A percentile compares a stretch with the other conserved stretches of the same genome.
Evolutionary conservation across 805 yeast genomes (phyloP).

Genomic region (Candida xyloterini): DNA sequence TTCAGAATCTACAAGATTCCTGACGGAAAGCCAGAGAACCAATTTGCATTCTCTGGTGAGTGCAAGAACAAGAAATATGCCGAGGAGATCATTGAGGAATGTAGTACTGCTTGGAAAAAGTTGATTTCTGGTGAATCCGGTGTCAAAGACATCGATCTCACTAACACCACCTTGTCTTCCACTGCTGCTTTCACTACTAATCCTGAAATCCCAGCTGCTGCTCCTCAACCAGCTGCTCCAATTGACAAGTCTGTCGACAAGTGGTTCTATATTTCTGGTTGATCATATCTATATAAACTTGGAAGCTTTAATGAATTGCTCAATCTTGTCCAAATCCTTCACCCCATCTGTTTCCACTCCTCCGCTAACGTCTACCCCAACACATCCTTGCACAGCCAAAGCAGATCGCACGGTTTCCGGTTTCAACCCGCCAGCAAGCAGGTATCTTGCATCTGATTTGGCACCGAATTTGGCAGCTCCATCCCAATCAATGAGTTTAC

Average conservation of each 20-base stretch:
- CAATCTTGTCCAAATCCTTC: slow-evolving; percentile 68
- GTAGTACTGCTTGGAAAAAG: slow-evolving; percentile 79
- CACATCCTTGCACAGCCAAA: slow-evolving; percentile 48
- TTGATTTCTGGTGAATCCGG: slow-evolving; percentile 63
- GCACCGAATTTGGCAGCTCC: slow-evolving; percentile 39
- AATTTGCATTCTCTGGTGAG: slow-evolving; percentile 95
- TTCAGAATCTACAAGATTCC: slow-evolving; percentile 97
- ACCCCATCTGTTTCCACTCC: slow-evolving; percentile 83
- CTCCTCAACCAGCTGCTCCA: slow-evolving; percentile 80
- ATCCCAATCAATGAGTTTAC: slow-evolving; percentile 74
- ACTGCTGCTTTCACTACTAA: slow-evolving; percentile 53
- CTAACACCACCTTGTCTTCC: slow-evolving; percentile 67
- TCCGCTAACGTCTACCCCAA: slow-evolving; percentile 92
- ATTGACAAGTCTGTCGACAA: slow-evolving; percentile 95
- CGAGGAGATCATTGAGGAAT: slow-evolving; percentile 76
- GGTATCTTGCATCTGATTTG: slow-evolving; percentile 36
- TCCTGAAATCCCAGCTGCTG: slow-evolving; percentile 63
- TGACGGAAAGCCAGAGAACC: slow-evolving; percentile 95
- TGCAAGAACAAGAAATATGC: slow-evolving; percentile 87
- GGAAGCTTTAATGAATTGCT: slow-evolving; percentile 54
- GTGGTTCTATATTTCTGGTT: slow-evolving; percentile 96
- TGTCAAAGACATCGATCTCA: slow-evolving; percentile 65
- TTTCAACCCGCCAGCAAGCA: slow-evolving; percentile 88
- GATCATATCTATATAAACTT: slow-evolving; percentile 11
- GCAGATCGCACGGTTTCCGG: slow-evolving; percentile 71